Percentiles rank a stretch among this genome's conserved stretches.
phyloP scores from a whole-genome alignment of 805 yeast genomes.

The Teunomyces aglyptinius region DNA sequence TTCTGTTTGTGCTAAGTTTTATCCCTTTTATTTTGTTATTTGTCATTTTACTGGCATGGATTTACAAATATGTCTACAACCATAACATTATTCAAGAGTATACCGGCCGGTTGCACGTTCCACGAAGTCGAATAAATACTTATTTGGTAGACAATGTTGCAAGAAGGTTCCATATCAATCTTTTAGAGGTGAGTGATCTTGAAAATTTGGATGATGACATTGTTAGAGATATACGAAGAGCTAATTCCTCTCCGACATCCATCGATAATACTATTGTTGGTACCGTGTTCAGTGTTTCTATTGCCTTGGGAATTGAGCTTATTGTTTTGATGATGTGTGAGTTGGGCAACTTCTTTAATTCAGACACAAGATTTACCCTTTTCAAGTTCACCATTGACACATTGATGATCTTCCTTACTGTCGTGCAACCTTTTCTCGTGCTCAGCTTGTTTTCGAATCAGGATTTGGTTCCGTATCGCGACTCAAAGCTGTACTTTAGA shows the following conservation, averaged over 20 bases:
- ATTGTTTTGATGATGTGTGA: constrained; percentile 38
- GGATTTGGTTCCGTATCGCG: constrained; percentile 19
- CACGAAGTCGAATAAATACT: constrained; percentile 26
- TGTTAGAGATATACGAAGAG: not conserved
- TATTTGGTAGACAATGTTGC: constrained; percentile 16
- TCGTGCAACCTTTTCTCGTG: constrained; percentile 44
- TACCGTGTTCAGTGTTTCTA: constrained; percentile 26
- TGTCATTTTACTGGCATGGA: constrained; percentile 15
- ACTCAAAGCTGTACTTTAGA: constrained; percentile 4
- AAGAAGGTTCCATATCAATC: constrained; percentile 12
- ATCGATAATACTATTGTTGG: constrained; percentile 14
- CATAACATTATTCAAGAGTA: constrained; percentile 25
- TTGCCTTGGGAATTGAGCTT: constrained; percentile 31
- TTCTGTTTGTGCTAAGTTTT: constrained; percentile 6
- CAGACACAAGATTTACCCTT: constrained; percentile 25
- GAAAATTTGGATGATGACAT: constrained; percentile 14
- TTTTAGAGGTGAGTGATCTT: constrained; percentile 15
- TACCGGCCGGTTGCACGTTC: constrained; percentile 15
- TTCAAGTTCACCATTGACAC: constrained; percentile 40
- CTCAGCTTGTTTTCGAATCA: constrained; percentile 30
- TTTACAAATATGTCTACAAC: constrained; percentile 21
- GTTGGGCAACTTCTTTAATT: constrained; percentile 22
- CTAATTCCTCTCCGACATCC: constrained; percentile 1
- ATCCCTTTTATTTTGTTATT: constrained; percentile 16
- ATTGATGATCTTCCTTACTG: constrained; percentile 38